phyloP scores from a whole-genome alignment of 192 early-diverging fungal species.

The Allomyces macrogynus region DNA sequence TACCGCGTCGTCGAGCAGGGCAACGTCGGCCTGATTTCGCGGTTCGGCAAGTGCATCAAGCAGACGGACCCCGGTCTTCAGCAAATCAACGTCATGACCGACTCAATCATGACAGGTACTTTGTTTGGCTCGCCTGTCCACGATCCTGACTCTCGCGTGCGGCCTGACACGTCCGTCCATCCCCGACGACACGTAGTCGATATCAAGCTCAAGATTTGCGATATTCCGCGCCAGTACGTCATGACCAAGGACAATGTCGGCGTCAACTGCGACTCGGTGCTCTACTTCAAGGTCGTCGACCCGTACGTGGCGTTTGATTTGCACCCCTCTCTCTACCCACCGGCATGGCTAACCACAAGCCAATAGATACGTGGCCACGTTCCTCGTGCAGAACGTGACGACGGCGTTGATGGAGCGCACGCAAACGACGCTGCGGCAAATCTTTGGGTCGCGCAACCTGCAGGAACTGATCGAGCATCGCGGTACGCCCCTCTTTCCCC shows the following conservation, averaged over 20 bases:
- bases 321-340: no score
- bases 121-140: no score
- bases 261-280: constrained; percentile 60
- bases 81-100: neutral
- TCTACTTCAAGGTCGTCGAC: constrained; percentile 71
- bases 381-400: constrained; percentile 55
- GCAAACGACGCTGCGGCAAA: constrained; percentile 72
- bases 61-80: neutral
- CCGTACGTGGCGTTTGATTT: constrained; percentile 41
- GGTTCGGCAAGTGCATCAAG: neutral
- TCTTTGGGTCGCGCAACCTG: constrained; percentile 56
- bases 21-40: neutral
- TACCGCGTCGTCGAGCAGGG: neutral
- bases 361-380: constrained; percentile 28
- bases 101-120: neutral
- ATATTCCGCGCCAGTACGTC: constrained; percentile 48
- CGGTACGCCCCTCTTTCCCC: neutral
- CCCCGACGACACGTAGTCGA: constrained; percentile 12
- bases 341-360: no score
- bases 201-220: constrained; percentile 39
- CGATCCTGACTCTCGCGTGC: no score
- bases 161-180: no score
- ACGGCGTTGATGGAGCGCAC: constrained; percentile 67
- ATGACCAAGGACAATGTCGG: constrained; percentile 86
- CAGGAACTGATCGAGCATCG: constrained; percentile 83